Conservation (phyloP, 805 yeast species). For the Hyphopichia homilentoma region DNA sequence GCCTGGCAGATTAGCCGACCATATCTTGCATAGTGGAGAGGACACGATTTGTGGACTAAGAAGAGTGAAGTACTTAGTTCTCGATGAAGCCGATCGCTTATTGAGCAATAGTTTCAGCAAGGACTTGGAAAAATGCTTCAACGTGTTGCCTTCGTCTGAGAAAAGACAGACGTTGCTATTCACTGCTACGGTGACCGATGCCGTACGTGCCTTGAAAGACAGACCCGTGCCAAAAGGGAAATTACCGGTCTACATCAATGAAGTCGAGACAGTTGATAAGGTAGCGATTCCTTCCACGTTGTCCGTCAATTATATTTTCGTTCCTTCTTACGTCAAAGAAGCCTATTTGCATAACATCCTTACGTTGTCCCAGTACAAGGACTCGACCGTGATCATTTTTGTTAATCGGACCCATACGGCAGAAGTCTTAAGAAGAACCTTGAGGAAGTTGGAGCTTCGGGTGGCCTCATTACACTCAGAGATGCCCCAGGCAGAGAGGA, state of each 20-base stretch:
- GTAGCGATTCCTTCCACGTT: constrained; percentile 80
- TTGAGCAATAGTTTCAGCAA: constrained; percentile 79
- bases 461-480: constrained; percentile 92
- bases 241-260: constrained; percentile 63
- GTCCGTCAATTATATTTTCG: constrained; percentile 59
- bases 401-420: constrained; percentile 91
- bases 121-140: constrained; percentile 71
- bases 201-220: constrained; percentile 76
- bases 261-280: constrained; percentile 67
- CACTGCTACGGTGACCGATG: constrained; percentile 94
- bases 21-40: constrained; percentile 80
- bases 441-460: constrained; percentile 68
- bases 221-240: constrained; percentile 53
- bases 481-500: constrained; percentile 89
- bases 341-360: constrained; percentile 75
- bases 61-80: constrained; percentile 74
- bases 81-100: constrained; percentile 95
- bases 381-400: constrained; percentile 77
- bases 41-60: constrained; percentile 79
- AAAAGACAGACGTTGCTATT: constrained; percentile 84
- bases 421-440: constrained; percentile 75
- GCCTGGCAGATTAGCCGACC: constrained; percentile 95
- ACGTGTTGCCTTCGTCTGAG: constrained; percentile 63
- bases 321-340: constrained; percentile 88
- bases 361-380: constrained; percentile 55